Evolutionary conservation across 768 basidiomycete genomes (phyloP).

Genomic region (Russula foetens): DNA sequence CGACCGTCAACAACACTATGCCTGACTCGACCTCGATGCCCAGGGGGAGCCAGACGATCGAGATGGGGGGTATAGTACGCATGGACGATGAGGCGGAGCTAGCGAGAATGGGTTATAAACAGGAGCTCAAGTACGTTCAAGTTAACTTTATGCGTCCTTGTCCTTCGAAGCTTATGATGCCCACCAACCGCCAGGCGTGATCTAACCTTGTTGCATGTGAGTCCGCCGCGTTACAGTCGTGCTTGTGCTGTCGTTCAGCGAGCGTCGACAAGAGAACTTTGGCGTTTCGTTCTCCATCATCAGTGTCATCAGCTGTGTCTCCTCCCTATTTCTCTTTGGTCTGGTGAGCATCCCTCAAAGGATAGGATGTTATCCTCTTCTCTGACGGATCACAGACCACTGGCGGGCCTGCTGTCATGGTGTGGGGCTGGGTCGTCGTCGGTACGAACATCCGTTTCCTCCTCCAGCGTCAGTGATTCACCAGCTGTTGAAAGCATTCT

Average conservation of each 20-base stretch:
- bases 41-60: not conserved
- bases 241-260: not conserved
- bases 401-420: slow-evolving; percentile 71
- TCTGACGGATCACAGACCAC: slow-evolving; percentile 40
- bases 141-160: not conserved
- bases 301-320: slow-evolving; percentile 62
- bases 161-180: not conserved
- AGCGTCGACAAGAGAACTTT: slow-evolving; percentile 42
- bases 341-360: slow-evolving; percentile 36
- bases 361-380: not conserved
- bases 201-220: slow-evolving; percentile 51
- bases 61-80: not conserved
- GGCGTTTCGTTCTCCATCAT: slow-evolving; percentile 73
- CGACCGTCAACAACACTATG: not conserved
- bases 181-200: slow-evolving; percentile 40
- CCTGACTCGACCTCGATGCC: not conserved
- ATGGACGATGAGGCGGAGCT: slow-evolving; percentile 51
- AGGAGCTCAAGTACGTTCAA: slow-evolving; percentile 48
- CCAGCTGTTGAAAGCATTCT: slow-evolving; percentile 36
- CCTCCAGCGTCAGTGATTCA: not conserved
- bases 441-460: slow-evolving; percentile 30
- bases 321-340: slow-evolving; percentile 62
- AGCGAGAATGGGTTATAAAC: slow-evolving; percentile 65
- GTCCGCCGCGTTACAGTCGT: slow-evolving; percentile 14
- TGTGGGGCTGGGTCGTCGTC: slow-evolving; percentile 65